Conservation (phyloP, 2,329 filamentous ascomycete genomes). For the Monosporascus cannonballus region DNA sequence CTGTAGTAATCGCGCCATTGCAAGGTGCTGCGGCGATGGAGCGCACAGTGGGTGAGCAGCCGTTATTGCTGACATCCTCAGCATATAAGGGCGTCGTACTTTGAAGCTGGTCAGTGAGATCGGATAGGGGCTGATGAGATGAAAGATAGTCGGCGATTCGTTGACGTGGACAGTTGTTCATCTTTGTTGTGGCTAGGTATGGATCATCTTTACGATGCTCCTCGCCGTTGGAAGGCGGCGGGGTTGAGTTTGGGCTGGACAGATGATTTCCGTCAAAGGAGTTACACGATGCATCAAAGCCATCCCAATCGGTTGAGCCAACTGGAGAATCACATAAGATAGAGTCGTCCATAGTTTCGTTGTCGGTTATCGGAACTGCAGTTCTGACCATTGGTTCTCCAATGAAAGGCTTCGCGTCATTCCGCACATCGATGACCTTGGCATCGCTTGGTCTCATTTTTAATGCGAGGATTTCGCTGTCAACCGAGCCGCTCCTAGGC, state of each 20-base stretch:
- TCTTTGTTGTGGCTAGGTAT: background rate
- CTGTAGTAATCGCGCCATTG: background rate
- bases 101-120: background rate
- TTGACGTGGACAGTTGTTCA: background rate
- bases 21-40: background rate
- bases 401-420: background rate
- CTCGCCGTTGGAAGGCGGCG: background rate
- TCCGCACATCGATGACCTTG: too few relatives aligned
- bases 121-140: background rate
- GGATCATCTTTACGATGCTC: background rate
- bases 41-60: background rate
- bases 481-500: background rate
- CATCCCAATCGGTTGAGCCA: background rate
- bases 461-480: background rate
- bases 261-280: background rate
- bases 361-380: background rate
- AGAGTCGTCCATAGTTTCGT: background rate
- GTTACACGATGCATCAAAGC: background rate
- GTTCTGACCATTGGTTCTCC: background rate
- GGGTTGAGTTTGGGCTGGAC: background rate
- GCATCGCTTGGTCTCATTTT: too few relatives aligned
- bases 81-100: background rate
- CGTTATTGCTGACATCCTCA: background rate
- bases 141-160: background rate
- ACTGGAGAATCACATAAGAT: background rate